phyloP scores from a whole-genome alignment of 768 basidiomycete species.

The Lactifluus piperatus region DNA sequence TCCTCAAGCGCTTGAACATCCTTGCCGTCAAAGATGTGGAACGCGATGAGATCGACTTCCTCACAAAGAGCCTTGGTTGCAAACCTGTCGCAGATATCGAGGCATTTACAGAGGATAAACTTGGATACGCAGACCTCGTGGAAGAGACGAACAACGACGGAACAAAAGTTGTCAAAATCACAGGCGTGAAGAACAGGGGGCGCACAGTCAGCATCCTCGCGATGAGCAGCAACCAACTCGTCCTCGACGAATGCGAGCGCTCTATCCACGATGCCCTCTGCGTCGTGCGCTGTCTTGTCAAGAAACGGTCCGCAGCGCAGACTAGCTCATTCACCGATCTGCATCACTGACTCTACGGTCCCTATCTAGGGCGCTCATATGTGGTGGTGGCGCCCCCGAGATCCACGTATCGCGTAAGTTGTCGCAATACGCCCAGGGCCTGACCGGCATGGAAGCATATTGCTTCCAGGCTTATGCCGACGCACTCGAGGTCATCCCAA shows the following conservation, averaged over 20 bases:
- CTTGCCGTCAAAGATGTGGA: constrained; percentile 96
- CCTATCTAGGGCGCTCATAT: constrained; percentile 69
- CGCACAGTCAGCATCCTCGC: constrained; percentile 94
- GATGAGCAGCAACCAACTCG: constrained; percentile 86
- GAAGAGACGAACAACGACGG: constrained; percentile 80
- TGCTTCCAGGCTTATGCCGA: constrained; percentile 99
- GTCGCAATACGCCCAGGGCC: constrained; percentile 82
- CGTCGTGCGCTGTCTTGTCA: constrained; percentile 95
- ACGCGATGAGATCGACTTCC: constrained; percentile 96
- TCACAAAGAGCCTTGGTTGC: constrained; percentile 89
- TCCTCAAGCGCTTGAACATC: constrained; percentile 95
- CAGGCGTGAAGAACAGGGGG: constrained; percentile 90
- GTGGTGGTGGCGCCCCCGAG: constrained; percentile 95
- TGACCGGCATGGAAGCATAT: constrained; percentile 98
- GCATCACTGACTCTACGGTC: not conserved
- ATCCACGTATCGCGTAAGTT: constrained; percentile 92
- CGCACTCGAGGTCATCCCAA: constrained; percentile 95
- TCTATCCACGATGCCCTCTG: constrained; percentile 98
- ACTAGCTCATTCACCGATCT: not conserved
- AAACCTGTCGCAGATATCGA: constrained; percentile 98
- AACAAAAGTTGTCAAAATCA: constrained; percentile 88
- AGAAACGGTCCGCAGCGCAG: constrained; percentile 84
- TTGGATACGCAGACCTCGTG: constrained; percentile 92
- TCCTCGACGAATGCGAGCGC: constrained; percentile 94
- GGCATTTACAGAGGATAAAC: constrained; percentile 94